Evolutionary conservation across 257 asterid genomes (phyloP), one percentile per base, ranked within the genome.

Genomic region (Handroanthus guayacan): DNA sequence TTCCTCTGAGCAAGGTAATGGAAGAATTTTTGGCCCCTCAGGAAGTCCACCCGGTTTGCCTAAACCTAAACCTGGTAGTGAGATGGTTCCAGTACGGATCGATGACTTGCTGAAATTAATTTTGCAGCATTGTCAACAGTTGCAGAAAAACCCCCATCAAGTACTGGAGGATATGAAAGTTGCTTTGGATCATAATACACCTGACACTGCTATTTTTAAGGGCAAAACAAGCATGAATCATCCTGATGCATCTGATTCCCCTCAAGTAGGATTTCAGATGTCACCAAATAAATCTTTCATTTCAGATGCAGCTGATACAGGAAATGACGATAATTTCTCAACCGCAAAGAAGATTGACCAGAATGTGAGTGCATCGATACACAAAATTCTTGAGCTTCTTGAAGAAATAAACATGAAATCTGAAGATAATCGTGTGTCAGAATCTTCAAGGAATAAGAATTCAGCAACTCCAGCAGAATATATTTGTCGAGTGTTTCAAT

Each of bases 341-440:
- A 25, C 57, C 16, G 31, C 67, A 68, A 82, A 70, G 72, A 78
- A 74, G 76, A 72, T 75, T 80, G 84, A 63, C 69, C 79, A 57
- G 65, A 81, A 71, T 71, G 76, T 83, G 80, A 74, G 83, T 62
- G 60, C 61, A 58, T 83, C 96, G 0, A 75, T 91, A 38, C 68
- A 63, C 66, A 91, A 87, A 77, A 86, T 89, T 68, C 85, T 91
- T 78, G 85, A 87, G 67, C 94, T 93, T 63, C 79, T 89, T 71
- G 96, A 89, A 87, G 91, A 93, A 80, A 86, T 93, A 74, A 84
- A 75, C 74, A 44, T 62, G 38, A 78, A 75, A 39, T 79, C 82
- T 6, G 76, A 74, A 77, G 89, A 83, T 54, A 75, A 83, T 71
- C 76, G 82, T 6, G 71, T 20, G 10, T 70, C 83, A 50, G 84